Percentiles rank a stretch among this genome's conserved stretches.
These are phyloP conservation scores for Lichtheimia ornata DNA, from an alignment of 371 early-diverging fungal genomes.

Conservation along the genomic window DNA sequence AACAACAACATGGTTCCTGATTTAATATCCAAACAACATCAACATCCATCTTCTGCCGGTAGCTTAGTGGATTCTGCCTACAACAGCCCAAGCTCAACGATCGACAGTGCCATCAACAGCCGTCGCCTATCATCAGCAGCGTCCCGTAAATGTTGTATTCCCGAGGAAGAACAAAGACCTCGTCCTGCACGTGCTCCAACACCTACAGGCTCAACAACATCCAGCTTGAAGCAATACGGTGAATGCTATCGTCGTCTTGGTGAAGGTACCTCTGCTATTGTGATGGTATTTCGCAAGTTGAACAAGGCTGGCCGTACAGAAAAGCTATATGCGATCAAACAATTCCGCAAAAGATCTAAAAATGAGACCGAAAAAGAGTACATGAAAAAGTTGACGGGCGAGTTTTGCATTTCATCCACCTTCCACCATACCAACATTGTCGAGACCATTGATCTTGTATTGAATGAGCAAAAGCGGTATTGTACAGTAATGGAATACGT, in stretches of 20 bases:
- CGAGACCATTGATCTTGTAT: slow-evolving; percentile 89
- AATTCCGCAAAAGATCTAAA: slow-evolving; percentile 65
- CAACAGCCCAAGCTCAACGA: slow-evolving; percentile 21
- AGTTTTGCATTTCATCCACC: slow-evolving; percentile 91
- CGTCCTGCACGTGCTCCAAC: not conserved
- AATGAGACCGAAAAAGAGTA: slow-evolving; percentile 63
- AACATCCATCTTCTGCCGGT: not conserved
- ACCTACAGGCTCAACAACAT: slow-evolving; percentile 6
- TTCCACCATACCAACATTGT: slow-evolving; percentile 82
- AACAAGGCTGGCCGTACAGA: slow-evolving; percentile 46
- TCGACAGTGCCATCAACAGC: slow-evolving; percentile 17
- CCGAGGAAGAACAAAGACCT: not conserved
- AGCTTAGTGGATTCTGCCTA: slow-evolving; percentile 24
- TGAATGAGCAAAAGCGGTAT: slow-evolving; percentile 88
- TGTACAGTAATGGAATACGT: slow-evolving; percentile 95
- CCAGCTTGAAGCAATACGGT: slow-evolving; percentile 51
- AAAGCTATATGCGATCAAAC: slow-evolving; percentile 58
- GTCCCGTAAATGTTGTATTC: slow-evolving; percentile 6
- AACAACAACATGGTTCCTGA: slow-evolving; percentile 15
- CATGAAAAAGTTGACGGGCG: slow-evolving; percentile 80
- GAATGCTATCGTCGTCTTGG: slow-evolving; percentile 81
- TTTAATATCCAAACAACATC: slow-evolving; percentile 5
- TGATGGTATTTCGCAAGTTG: slow-evolving; percentile 81
- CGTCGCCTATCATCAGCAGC: slow-evolving; percentile 4
- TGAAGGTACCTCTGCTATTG: slow-evolving; percentile 90